Percentiles rank a stretch among this genome's conserved stretches.
These are phyloP conservation scores for Trichocladium uniseriatum DNA, from an alignment of 495 filamentous ascomycete species.

Conservation along the genomic window DNA sequence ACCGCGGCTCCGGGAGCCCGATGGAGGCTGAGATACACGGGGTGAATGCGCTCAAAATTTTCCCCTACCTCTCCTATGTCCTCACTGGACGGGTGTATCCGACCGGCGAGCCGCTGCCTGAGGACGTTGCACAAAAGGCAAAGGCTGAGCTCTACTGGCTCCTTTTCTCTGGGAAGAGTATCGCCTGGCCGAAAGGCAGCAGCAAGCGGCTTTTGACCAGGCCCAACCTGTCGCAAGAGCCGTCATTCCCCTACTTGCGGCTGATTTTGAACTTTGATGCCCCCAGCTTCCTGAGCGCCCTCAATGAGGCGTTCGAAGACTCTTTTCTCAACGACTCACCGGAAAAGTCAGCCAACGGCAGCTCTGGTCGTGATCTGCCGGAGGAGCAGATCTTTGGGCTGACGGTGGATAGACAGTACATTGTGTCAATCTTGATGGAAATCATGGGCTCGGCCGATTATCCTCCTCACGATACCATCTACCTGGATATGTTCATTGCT, in stretches of 20 bases:
- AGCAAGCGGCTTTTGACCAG: constrained; percentile 45
- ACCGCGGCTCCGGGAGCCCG: constrained; percentile 30
- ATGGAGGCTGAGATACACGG: constrained; percentile 43
- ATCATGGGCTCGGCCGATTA: constrained; percentile 72
- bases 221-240: constrained; percentile 42
- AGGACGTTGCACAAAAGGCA: constrained; percentile 58
- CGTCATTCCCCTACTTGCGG: constrained; percentile 72
- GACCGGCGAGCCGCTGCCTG: constrained; percentile 62
- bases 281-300: constrained; percentile 82
- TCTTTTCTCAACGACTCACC: constrained; percentile 74
- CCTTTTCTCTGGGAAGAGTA: constrained; percentile 73
- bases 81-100: constrained; percentile 87
- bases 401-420: constrained; percentile 80
- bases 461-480: constrained; percentile 73
- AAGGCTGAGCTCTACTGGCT: constrained; percentile 88
- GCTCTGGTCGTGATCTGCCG: constrained; percentile 37
- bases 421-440: constrained; percentile 80
- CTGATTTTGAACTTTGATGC: constrained; percentile 81
- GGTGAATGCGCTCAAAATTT: constrained; percentile 78
- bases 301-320: constrained; percentile 97
- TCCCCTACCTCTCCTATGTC: constrained; percentile 89
- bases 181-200: constrained; percentile 52
- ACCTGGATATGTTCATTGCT: constrained; percentile 95
- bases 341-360: constrained; percentile 46
- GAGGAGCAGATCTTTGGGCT: constrained; percentile 58